phyloP scores from a whole-genome alignment of 805 yeast genomes.

The Candida michaelii region DNA sequence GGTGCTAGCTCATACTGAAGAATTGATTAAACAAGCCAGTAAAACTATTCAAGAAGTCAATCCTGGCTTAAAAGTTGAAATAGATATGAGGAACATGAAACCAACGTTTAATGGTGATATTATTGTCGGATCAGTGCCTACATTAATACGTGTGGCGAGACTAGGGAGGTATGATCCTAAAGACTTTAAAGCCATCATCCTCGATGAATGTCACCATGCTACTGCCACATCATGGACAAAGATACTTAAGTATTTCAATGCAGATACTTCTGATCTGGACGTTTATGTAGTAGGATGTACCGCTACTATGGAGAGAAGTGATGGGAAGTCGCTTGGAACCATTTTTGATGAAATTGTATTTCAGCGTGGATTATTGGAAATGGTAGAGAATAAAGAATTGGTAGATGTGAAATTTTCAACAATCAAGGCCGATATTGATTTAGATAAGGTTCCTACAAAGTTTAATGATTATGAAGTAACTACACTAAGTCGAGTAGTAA shows the following conservation, averaged over 20 bases:
- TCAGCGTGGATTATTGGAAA: conserved; percentile 60
- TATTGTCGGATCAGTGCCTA: conserved; percentile 74
- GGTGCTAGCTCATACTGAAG: conserved; percentile 79
- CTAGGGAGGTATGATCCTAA: conserved; percentile 53
- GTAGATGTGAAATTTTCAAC: conserved; percentile 67
- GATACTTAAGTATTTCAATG: conserved; percentile 59
- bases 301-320: conserved; percentile 83
- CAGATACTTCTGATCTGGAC: conserved; percentile 37
- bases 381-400: conserved; percentile 69
- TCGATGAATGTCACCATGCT: conserved; percentile 94
- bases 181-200: conserved; percentile 68
- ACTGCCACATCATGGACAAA: conserved; percentile 66
- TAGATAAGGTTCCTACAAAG: conserved; percentile 29
- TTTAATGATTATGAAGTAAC: conserved; percentile 55
- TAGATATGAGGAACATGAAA: conserved; percentile 65
- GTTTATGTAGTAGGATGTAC: conserved; percentile 78
- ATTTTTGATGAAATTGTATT: conserved; percentile 75
- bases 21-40: conserved; percentile 72
- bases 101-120: conserved; percentile 56
- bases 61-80: conserved; percentile 54
- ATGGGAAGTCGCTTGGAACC: conserved; percentile 54
- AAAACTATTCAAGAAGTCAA: conserved; percentile 43
- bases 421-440: conserved; percentile 49
- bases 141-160: conserved; percentile 49
- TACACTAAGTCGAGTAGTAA: conserved; percentile 54